These are phyloP conservation scores for Boletus rex-veris DNA, from an alignment of 768 basidiomycete genomes.

Conservation along the genomic window DNA sequence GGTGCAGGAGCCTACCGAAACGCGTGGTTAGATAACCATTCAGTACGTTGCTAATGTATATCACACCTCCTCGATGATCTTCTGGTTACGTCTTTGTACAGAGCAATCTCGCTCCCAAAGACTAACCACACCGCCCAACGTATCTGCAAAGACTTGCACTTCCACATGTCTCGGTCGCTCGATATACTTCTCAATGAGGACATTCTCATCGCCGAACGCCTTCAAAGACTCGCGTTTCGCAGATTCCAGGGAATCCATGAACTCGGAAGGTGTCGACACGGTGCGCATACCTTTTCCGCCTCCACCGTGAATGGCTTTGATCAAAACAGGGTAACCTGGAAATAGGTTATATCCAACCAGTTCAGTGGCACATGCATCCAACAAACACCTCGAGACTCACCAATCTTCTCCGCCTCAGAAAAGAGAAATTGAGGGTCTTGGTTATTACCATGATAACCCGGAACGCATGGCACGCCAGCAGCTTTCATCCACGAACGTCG, in stretches of 20 bases:
- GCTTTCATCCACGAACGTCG: slow-evolving; percentile 39
- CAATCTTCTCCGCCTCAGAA: slow-evolving; percentile 67
- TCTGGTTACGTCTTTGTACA: slow-evolving; percentile 90
- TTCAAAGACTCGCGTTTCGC: slow-evolving; percentile 88
- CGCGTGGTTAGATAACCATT: neutral
- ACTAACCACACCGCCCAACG: slow-evolving; percentile 74
- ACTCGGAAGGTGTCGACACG: slow-evolving; percentile 63
- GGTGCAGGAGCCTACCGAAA: slow-evolving; percentile 78
- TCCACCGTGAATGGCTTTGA: slow-evolving; percentile 95
- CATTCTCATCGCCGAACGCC: slow-evolving; percentile 81
- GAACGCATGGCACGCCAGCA: slow-evolving; percentile 90
- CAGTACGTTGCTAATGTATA: neutral
- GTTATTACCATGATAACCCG: slow-evolving; percentile 86
- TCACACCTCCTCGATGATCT: slow-evolving; percentile 85
- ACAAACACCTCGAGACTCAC: slow-evolving; percentile 29
- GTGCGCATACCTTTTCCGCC: slow-evolving; percentile 96
- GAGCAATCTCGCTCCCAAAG: slow-evolving; percentile 96
- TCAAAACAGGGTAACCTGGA: slow-evolving; percentile 82
- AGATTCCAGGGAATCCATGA: slow-evolving; percentile 77
- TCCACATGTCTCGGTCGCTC: slow-evolving; percentile 87
- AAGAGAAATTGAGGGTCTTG: slow-evolving; percentile 74
- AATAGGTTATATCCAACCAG: neutral
- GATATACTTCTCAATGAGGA: slow-evolving; percentile 88
- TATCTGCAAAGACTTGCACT: slow-evolving; percentile 92
- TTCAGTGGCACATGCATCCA: neutral